These are phyloP conservation scores for Boletus rufocinnamomeus DNA, from an alignment of 768 basidiomycete genomes.

Conservation along the genomic window DNA sequence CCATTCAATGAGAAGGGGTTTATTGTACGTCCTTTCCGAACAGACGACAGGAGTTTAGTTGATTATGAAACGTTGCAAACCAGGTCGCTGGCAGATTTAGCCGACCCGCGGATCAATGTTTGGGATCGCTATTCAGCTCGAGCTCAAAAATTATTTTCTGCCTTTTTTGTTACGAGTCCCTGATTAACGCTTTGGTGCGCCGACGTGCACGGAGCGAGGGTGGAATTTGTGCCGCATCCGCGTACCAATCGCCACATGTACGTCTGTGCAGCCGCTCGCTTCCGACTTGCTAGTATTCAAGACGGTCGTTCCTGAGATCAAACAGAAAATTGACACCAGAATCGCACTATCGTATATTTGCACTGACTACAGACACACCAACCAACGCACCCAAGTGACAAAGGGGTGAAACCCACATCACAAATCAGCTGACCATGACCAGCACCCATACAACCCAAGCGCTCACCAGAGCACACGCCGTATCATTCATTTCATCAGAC, in stretches of 20 bases:
- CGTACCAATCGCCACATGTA: neutral
- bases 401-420: neutral
- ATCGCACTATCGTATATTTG: conserved; percentile 10
- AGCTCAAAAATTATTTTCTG: neutral
- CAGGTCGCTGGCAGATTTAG: neutral
- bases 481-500: conserved; percentile 46
- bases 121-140: neutral
- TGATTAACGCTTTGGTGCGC: too few species aligned
- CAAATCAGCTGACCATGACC: conserved; percentile 3
- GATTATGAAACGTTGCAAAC: neutral
- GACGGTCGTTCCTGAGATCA: too few species aligned
- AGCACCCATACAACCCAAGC: conserved; percentile 32
- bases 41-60: neutral
- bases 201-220: too few species aligned
- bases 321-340: conserved; percentile 11
- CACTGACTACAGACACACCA: conserved; percentile 17
- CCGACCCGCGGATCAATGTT: neutral
- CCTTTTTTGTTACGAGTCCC: too few species aligned
- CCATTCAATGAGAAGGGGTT: neutral
- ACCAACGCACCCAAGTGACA: conserved; percentile 8
- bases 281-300: neutral
- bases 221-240: neutral
- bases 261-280: neutral
- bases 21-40: neutral
- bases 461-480: conserved; percentile 45